Percentiles rank a stretch among this genome's conserved stretches.
Evolutionary conservation across 2,329 filamentous ascomycete genomes (phyloP).

Genomic region (Clarireedia homoeocarpa): DNA sequence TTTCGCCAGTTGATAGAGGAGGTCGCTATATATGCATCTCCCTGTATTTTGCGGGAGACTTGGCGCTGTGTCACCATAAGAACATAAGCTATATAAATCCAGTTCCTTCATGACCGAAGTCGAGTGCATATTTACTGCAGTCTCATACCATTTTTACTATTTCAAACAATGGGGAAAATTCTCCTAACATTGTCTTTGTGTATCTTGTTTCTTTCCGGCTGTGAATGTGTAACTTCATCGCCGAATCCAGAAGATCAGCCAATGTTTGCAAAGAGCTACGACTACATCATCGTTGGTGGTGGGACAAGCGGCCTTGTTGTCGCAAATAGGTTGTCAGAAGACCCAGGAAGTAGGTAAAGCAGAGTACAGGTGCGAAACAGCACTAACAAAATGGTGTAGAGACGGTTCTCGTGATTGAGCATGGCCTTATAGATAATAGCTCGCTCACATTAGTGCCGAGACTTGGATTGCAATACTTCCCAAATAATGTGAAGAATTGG

Average conservation of each 20-base stretch:
- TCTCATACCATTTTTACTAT: neutral
- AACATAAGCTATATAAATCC: neutral
- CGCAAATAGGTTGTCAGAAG: conserved; percentile 33
- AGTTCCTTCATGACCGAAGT: neutral
- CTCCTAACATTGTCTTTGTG: neutral
- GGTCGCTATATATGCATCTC: neutral
- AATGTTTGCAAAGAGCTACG: conserved; percentile 1
- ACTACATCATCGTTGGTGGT: conserved; percentile 3
- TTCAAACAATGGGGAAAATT: neutral
- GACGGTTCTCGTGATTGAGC: conserved; percentile 1
- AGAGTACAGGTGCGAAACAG: neutral
- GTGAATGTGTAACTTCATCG: neutral
- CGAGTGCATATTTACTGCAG: neutral
- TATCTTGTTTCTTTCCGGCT: neutral
- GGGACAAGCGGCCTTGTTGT: conserved; percentile 21
- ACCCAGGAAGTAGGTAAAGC: conserved; percentile 19
- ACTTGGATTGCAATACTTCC: conserved; percentile 1
- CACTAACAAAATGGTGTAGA: neutral
- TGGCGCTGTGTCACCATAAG: too few relatives aligned
- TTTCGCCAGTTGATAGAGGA: neutral
- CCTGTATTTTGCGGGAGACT: neutral
- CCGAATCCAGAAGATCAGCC: neutral
- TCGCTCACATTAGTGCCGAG: conserved; percentile 1
- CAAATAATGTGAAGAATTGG: conserved; percentile 5
- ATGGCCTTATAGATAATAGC: conserved; percentile 1